Evolutionary conservation across 116 monocot genomes (phyloP).

Genomic region (Iris pallida): DNA sequence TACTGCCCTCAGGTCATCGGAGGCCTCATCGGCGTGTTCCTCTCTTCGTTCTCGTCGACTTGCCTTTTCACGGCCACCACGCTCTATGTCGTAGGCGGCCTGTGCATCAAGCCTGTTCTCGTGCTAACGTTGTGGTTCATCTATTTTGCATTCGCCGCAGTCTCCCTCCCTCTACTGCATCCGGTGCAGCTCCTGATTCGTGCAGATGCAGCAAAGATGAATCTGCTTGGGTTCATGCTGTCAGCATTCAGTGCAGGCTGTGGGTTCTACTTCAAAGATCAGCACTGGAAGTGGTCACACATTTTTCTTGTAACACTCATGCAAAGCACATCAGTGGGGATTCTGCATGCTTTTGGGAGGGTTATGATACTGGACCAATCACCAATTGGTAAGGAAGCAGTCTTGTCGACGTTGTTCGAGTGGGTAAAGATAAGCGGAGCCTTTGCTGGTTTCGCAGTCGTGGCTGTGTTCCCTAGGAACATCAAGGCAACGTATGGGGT

Average conservation of each 20-base stretch:
- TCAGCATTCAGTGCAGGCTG: slow-evolving; percentile 24
- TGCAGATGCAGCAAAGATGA: slow-evolving; percentile 36
- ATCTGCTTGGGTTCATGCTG: slow-evolving; percentile 36
- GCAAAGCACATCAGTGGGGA: slow-evolving; percentile 29
- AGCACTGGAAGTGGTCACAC: slow-evolving; percentile 21
- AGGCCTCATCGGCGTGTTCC: slow-evolving; percentile 20
- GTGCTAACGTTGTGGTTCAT: slow-evolving; percentile 23
- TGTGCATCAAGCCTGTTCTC: slow-evolving; percentile 34
- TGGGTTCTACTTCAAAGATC: slow-evolving; percentile 27
- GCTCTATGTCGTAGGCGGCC: slow-evolving; percentile 28
- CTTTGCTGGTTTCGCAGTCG: slow-evolving; percentile 26
- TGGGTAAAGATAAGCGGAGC: slow-evolving; percentile 19
- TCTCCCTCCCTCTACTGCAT: slow-evolving; percentile 20
- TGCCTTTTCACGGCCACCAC: slow-evolving; percentile 25
- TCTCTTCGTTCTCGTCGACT: slow-evolving; percentile 33
- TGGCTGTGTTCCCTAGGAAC: slow-evolving; percentile 19
- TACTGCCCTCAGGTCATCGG: slow-evolving; percentile 30
- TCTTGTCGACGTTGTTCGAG: slow-evolving; percentile 21
- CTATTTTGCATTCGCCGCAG: slow-evolving; percentile 27
- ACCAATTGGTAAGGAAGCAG: slow-evolving; percentile 45
- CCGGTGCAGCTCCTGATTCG: slow-evolving; percentile 23
- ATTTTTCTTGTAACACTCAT: slow-evolving; percentile 17
- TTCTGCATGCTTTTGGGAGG: slow-evolving; percentile 30
- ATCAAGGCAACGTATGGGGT: slow-evolving; percentile 20
- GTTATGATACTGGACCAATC: slow-evolving; percentile 28